Base-by-base conservation (phyloP, 257 asterid species). In the Linderniella brevidens region DNA sequence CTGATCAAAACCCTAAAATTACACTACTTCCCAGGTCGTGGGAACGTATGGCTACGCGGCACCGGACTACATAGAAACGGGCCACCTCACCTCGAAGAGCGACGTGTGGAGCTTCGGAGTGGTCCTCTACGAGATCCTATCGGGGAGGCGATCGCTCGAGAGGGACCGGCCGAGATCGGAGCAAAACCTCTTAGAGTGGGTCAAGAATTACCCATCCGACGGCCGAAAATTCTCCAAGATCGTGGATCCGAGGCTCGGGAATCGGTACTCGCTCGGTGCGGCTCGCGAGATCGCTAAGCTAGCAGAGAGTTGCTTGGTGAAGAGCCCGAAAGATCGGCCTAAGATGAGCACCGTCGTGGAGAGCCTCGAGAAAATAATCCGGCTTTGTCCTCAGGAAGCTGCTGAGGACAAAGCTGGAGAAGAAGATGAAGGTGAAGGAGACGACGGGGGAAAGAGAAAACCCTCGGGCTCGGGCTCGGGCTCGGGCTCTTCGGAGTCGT, bases 11-110 rank as follows among this genome's bases (percentile, higher is more conserved):
- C n/a, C n/a, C n/a, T n/a, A n/a, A n/a, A n/a, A n/a, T n/a, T n/a
- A n/a, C n/a, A n/a, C n/a, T n/a, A n/a, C n/a, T n/a, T n/a, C n/a
- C n/a, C 11, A 88, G 98, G 98, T 82, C 50, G 82, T 90, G 13
- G 99, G 99, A 5, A 85, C 99, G 39, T 69, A 82, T 11, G 99
- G 99, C 19, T 90, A 90, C 55, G 99, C 96, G 9, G 99, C 99
- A 8, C 99, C 99, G 1, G 99, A 90, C 37, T 90, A 90, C 65
- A 68, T 90, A 35, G 88, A 90, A 49, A 90, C 99, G 0, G 96
- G 99, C 5, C 99, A 81, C 47, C 88, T 90, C 16, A 90, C 93
- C 13, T 59, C 88, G 1, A 85, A 85, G 70, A 90, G 99, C 29
- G 99, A 90, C 36, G 99, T 90, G 0, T 90, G 96, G 96, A 90